Evolutionary conservation across 768 basidiomycete species (phyloP), one percentile per base, ranked within the genome.

Genomic region (Mycena belliarum): DNA sequence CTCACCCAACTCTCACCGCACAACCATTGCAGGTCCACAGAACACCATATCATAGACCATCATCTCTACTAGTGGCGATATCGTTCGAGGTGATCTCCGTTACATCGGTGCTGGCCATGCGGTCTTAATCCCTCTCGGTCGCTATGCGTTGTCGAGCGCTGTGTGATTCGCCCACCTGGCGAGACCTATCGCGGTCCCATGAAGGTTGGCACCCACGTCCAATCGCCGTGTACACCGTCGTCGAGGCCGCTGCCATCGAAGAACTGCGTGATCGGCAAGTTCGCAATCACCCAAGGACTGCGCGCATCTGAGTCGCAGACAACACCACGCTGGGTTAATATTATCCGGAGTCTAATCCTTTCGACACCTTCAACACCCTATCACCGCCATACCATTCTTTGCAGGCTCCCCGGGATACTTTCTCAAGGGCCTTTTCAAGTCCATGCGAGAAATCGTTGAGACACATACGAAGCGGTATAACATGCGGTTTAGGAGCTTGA

Each of bases 1-100:
- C n/a, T n/a, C n/a, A n/a, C n/a, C n/a, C n/a, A n/a, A 98, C 42
- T 95, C 93, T 38, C 84, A 93, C 55, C 85, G 91, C 60, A 93
- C 94, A 18, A 89, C 87, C 25, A 97, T 98, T 67, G 86, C 89
- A 54, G 96, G 96, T 1, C 91, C 94, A 12, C 90, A 95, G 72
- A 98, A 97, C 71, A 99, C 98, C 70, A 93, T 98, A 60, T 96
- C 44, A 97, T n/a, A 98, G 76, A 95, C 94, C 2, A 93, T 98
- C 71, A 95, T 99, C 57, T 89, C 94, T 1, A n/a, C n/a, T n/a
- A 88, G 84, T 57, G 84, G 86, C 20, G 91, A 92, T 10, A 93
- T 98, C 52, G 89, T 99, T 48, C 88, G 97, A 46, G 97, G 97
- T 2, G 97, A 99, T 69, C 78, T 99, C 51, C 81, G 94, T 44